A percentile compares a stretch with the other conserved stretches of the same genome.
Conservation (phyloP, 306 rosid species). For the Lathyrus tuberosus region DNA sequence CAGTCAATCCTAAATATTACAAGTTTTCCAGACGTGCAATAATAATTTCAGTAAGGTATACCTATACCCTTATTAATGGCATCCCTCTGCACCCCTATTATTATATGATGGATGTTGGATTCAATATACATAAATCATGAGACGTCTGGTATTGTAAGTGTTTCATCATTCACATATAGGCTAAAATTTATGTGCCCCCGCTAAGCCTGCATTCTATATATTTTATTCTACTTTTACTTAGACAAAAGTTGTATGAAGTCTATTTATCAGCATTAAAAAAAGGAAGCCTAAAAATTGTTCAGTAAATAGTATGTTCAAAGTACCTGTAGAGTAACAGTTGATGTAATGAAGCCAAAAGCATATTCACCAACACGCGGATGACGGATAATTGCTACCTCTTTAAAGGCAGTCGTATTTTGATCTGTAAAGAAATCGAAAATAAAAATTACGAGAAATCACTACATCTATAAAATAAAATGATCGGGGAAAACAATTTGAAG, state of each 20-base stretch:
- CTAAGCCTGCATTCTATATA: constrained; percentile 1
- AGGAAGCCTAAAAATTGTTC: neutral
- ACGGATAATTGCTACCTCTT: constrained; percentile 91
- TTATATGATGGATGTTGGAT: neutral
- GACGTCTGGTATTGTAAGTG: neutral
- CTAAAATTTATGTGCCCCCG: constrained; percentile 4
- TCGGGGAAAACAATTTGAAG: constrained; percentile 16
- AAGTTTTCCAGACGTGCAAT: neutral
- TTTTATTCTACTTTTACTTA: neutral
- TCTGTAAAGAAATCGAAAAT: constrained; percentile 51
- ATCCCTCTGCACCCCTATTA: neutral
- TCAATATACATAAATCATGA: neutral
- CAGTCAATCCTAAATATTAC: neutral
- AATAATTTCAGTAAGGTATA: neutral
- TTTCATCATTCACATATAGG: constrained; percentile 2
- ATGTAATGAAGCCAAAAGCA: constrained; percentile 95
- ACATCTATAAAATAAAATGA: constrained; percentile 26
- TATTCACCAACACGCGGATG: constrained; percentile 94
- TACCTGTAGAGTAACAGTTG: constrained; percentile 88
- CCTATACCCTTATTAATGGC: neutral
- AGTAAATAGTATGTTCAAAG: constrained; percentile 12
- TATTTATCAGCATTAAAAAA: constrained; percentile 8
- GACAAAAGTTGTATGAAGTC: constrained; percentile 1
- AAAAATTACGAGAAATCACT: neutral
- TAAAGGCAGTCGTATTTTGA: constrained; percentile 90